Base-by-base conservation (phyloP, 306 rosid species). In the Abrus precatorius region DNA sequence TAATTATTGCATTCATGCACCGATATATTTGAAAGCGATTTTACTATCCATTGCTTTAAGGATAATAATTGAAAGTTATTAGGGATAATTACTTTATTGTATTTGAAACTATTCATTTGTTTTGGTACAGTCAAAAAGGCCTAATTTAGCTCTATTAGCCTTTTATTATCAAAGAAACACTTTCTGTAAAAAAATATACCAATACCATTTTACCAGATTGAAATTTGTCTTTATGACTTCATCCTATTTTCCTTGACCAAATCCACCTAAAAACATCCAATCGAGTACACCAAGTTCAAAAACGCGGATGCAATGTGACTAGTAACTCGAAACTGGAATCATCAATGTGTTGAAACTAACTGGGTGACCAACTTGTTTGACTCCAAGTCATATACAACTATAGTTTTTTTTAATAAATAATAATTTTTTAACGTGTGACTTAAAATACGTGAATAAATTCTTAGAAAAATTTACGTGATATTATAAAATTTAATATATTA, bases 341-440 rank as follows among this genome's bases (percentile, higher is more conserved):
- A 77, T 76, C 10, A 71, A 70, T 71, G 65, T 13, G 41, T 78
- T 78, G 80, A 72, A 82, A 50, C 66, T 30, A 54, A 72, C n/a
- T 4, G 1, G 44, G 34, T 20, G 41, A 30, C 63, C 60, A 66
- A 67, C 67, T 74, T 1, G 55, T 28, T 79, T 29, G 69, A 84
- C 74, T 74, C 67, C 73, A 30, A 66, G 74, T 84, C 78, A 74
- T 79, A 41, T 7, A 73, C 65, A 84, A 74, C 77, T 11, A 36
- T 11, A 12, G n/a, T 36, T 3, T 12, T 41, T 1, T 44, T 11
- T 20, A 20, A 20, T 20, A 20, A 20, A 20, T 20, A 20, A 20
- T 20, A 20, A 20, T 20, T 20, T 20, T 20, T 20, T 20, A 20
- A 20, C 20, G 20, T 20, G 20, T 20, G 20, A 20, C 20, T 20